Evolutionary conservation across 1,284 basidiomycete genomes (phyloP).

Genomic region (Papiliotrema fonsecae): DNA sequence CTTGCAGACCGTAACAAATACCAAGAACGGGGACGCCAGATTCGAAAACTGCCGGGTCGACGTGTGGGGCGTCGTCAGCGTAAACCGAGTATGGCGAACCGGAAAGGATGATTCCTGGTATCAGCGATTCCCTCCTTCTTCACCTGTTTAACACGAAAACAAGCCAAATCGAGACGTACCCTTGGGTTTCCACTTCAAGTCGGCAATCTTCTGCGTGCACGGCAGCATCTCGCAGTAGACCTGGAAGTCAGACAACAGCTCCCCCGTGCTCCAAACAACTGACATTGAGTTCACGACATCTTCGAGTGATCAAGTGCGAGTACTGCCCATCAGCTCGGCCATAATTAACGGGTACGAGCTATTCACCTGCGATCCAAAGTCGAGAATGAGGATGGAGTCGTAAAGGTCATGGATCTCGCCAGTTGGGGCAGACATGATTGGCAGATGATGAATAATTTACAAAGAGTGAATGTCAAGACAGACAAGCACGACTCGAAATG

Average conservation of each 20-base stretch:
- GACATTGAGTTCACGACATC: slow-evolving; percentile 90
- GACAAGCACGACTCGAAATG: background rate
- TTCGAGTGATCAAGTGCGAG: slow-evolving; percentile 94
- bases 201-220: slow-evolving; percentile 87
- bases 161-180: slow-evolving; percentile 52
- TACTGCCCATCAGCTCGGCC: slow-evolving; percentile 58
- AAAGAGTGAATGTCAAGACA: too few relatives aligned
- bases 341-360: slow-evolving; percentile 23
- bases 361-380: slow-evolving; percentile 97
- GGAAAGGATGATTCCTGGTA: slow-evolving; percentile 89
- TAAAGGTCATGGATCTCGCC: slow-evolving; percentile 84
- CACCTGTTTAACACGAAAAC: background rate
- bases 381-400: slow-evolving; percentile 93
- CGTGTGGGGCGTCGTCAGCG: slow-evolving; percentile 85
- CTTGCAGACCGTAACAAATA: slow-evolving; percentile 97
- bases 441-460: too few relatives aligned
- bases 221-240: slow-evolving; percentile 98
- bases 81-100: slow-evolving; percentile 99
- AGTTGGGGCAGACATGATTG: too few relatives aligned
- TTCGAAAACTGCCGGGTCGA: slow-evolving; percentile 91
- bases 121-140: background rate
- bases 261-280: slow-evolving; percentile 7
- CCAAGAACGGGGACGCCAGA: slow-evolving; percentile 89
- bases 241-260: slow-evolving; percentile 14
- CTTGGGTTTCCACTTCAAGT: slow-evolving; percentile 91